Base-by-base conservation (phyloP, 2,329 filamentous ascomycete species). In the Calonectria fujianensis region DNA sequence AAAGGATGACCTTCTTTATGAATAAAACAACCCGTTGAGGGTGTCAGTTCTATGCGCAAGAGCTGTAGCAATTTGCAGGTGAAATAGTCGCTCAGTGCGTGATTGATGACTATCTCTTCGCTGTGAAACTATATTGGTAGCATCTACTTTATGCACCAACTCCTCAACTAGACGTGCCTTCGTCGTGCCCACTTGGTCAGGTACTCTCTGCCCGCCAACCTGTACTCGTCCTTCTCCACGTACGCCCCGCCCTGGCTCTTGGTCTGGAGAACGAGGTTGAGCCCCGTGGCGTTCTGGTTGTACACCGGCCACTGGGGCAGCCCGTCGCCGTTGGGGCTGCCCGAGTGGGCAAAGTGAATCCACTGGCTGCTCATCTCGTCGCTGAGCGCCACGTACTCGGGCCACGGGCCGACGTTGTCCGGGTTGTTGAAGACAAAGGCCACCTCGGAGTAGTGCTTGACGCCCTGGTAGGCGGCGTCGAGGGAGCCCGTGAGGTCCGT, bases 341-440 rank as follows among this genome's bases (percentile, higher is more conserved):
- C 57, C 13, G 57, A 63, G 57, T 63, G 57, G 10, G 20, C 57
- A 14, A 63, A 63, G 20, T 63, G 57, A 24, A 63, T 63, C 57
- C 57, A 63, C 37, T 63, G 57, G 37, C 57, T 63, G 57, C 57
- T 63, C 57, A 63, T 63, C 27, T 63, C 24, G 35, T 41, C 35
- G 24, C 57, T 41, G 14, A 63, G 57, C n/a, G 57, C 57, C 10
- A 29, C 37, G 35, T 63, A 63, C 32, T 63, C 57, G 3, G 57
- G 57, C 57, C 57, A 63, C 37, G 57, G 35, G 8, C 57, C 57
- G 57, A 63, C 37, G 24, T 63, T 18, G 57, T 35, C 18, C 3
- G 57, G 57, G 57, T 63, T 63, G 37, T 63, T 63, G 35, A 63
- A 63, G 57, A 63, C 57, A 5, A 63, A 63, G 9, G 57, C 57